These are phyloP conservation scores for Diaporthe citriasiana DNA, from an alignment of 2,329 filamentous ascomycete species.

Conservation along the genomic window DNA sequence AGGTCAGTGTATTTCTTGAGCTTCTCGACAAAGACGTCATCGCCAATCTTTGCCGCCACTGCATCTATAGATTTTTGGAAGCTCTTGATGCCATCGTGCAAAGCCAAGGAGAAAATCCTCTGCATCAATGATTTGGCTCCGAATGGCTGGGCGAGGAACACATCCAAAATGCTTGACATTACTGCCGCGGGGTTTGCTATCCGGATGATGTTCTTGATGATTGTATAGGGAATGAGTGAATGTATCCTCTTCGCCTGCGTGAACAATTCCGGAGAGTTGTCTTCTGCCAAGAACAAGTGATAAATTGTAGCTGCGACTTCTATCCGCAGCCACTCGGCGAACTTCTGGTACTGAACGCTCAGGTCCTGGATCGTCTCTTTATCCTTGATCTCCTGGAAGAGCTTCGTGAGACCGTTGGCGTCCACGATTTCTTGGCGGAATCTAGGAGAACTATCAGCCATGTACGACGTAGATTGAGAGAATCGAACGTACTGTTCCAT, in stretches of 20 bases:
- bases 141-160: constrained; percentile 96
- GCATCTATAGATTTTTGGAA: constrained; percentile 90
- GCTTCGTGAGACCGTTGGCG: constrained; percentile 86
- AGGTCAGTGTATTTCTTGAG: constrained; percentile 84
- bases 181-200: constrained; percentile 97
- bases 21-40: constrained; percentile 83
- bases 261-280: constrained; percentile 97
- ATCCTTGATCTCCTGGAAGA: constrained; percentile 93
- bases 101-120: constrained; percentile 91
- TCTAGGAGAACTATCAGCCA: constrained; percentile 51
- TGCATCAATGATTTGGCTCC: constrained; percentile 92
- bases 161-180: constrained; percentile 94
- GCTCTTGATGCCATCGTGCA: constrained; percentile 89
- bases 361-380: constrained; percentile 90
- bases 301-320: constrained; percentile 97
- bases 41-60: constrained; percentile 82
- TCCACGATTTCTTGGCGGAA: constrained; percentile 78
- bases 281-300: constrained; percentile 96
- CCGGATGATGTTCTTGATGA: constrained; percentile 96
- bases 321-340: constrained; percentile 97
- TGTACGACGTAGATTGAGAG: constrained; percentile 15
- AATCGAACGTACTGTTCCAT: constrained; percentile 84
- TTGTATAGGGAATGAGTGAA: constrained; percentile 90
- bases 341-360: constrained; percentile 96
- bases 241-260: constrained; percentile 95